Percentiles rank a stretch among this genome's conserved stretches.
Conservation (phyloP, 2,329 filamentous ascomycete genomes). For the Claviceps fusiformis region DNA sequence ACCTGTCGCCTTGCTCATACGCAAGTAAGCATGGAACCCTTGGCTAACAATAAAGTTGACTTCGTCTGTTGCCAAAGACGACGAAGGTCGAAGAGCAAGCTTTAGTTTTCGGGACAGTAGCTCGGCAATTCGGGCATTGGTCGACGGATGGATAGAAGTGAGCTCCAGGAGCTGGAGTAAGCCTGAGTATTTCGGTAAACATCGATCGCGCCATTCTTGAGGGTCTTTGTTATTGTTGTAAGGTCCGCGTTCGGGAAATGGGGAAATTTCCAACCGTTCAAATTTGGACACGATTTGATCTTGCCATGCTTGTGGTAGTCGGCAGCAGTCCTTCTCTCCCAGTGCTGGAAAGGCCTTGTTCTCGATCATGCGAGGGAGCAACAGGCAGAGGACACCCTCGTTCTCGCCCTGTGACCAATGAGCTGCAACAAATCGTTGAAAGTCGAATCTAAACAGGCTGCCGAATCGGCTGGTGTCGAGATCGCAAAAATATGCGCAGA, state of each 20-base stretch:
- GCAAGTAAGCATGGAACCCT: conserved; percentile 60
- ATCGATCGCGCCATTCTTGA: conserved; percentile 47
- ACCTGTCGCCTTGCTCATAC: conserved; percentile 46
- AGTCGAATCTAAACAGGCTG: conserved; percentile 63
- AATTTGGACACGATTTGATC: conserved; percentile 59
- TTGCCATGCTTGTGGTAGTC: conserved; percentile 55
- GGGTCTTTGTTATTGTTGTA: conserved; percentile 50
- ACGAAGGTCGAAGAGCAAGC: conserved; percentile 48
- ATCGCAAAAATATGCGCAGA: conserved; percentile 70
- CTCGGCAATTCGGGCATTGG: conserved; percentile 51
- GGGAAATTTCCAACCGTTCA: conserved; percentile 47
- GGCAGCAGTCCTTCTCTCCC: conserved; percentile 38
- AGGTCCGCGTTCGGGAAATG: conserved; percentile 49
- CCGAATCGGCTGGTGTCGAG: conserved; percentile 63
- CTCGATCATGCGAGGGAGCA: conserved; percentile 52
- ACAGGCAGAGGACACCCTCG: conserved; percentile 54
- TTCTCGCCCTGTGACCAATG: conserved; percentile 57
- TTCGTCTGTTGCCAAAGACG: conserved; percentile 44
- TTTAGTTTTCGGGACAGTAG: conserved; percentile 53
- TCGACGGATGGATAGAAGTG: conserved; percentile 51
- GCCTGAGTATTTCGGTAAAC: conserved; percentile 54
- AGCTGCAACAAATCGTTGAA: conserved; percentile 69
- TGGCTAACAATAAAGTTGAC: conserved; percentile 62
- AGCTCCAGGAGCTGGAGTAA: conserved; percentile 50
- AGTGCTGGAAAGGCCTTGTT: conserved; percentile 39